These are phyloP conservation scores for Solanum medicagineum DNA, from an alignment of 257 asterid genomes.

Conservation along the genomic window DNA sequence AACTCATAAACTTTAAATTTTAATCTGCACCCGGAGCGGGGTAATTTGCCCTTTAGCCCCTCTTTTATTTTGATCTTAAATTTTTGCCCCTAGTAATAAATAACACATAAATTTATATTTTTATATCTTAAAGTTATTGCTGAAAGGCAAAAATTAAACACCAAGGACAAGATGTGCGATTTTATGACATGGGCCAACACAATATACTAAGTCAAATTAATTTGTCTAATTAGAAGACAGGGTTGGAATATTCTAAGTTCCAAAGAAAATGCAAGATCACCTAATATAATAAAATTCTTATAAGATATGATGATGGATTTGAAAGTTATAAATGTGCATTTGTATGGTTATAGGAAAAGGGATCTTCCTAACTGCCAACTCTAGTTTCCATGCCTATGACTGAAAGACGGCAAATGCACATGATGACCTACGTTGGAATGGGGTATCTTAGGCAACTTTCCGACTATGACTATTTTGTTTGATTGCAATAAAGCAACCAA, in stretches of 20 bases:
- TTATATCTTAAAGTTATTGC: neutral
- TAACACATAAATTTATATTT: neutral
- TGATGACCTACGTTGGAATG: neutral
- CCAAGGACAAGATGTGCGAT: neutral
- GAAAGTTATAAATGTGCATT: neutral
- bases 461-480: neutral
- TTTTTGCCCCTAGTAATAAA: neutral
- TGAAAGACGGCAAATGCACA: conserved; percentile 2
- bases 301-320: neutral
- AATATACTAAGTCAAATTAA: neutral
- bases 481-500: neutral
- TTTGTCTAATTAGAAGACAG: neutral
- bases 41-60: neutral
- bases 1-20: neutral
- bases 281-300: neutral
- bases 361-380: neutral
- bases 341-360: neutral
- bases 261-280: neutral
- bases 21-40: neutral
- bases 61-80: neutral
- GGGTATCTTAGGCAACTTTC: neutral
- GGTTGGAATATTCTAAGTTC: neutral
- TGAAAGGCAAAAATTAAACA: neutral
- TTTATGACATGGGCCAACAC: neutral
- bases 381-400: neutral